These are phyloP conservation scores for Hypoxylon sp. DNA, from an alignment of 2,329 filamentous ascomycete species.

Conservation along the genomic window DNA sequence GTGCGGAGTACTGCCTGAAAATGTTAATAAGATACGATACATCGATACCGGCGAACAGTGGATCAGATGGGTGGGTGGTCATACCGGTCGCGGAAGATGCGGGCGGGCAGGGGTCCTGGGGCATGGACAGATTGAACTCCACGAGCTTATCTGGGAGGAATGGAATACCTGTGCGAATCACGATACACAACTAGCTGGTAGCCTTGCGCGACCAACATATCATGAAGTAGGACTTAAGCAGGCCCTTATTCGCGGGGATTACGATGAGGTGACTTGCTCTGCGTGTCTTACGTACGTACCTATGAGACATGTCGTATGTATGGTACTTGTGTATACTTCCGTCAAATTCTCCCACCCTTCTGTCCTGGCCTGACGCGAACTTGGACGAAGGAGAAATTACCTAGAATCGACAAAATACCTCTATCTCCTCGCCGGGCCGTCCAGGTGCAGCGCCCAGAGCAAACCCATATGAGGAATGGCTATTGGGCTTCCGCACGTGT, in stretches of 20 bases:
- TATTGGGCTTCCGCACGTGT: constrained; percentile 26
- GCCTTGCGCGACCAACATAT: constrained; percentile 16
- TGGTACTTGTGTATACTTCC: constrained; percentile 29
- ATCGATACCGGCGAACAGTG: constrained; percentile 7
- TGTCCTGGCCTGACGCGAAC: constrained; percentile 1
- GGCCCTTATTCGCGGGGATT: constrained; percentile 26
- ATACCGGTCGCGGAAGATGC: constrained; percentile 27
- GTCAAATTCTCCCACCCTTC: neutral
- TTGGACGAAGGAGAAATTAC: neutral
- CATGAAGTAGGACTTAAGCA: constrained; percentile 11
- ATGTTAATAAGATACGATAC: constrained; percentile 36
- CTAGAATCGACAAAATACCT: constrained; percentile 22
- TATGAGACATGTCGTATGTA: constrained; percentile 9
- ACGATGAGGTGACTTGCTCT: constrained; percentile 17
- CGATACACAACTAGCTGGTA: constrained; percentile 13
- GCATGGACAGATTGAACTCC: constrained; percentile 21
- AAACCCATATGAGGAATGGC: neutral
- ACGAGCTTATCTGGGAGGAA: constrained; percentile 43
- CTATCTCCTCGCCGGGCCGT: neutral
- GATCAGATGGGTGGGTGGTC: constrained; percentile 20
- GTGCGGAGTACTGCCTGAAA: constrained; percentile 29
- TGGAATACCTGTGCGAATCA: constrained; percentile 39
- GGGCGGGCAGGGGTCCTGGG: constrained; percentile 10
- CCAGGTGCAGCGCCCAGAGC: neutral
- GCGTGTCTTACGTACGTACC: constrained; percentile 25